phyloP scores from a whole-genome alignment of 129 eudicot species.

The Centaurea solstitialis region DNA sequence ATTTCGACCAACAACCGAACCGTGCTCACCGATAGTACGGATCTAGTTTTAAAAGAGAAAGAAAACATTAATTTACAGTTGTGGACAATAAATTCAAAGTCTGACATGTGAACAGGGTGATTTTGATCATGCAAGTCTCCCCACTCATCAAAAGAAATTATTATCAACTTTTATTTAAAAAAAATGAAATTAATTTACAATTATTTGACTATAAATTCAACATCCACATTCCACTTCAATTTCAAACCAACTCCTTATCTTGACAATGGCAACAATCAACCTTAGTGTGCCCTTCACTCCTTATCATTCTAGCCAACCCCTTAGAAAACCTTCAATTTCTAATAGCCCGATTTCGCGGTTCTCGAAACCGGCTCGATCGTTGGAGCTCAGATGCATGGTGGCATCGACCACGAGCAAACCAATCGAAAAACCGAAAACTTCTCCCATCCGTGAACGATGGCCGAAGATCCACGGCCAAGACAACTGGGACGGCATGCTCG shows the following conservation, averaged over 20 bases:
- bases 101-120: not conserved
- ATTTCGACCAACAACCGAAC: too few species aligned
- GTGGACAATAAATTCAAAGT: too few species aligned
- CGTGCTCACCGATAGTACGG: too few species aligned
- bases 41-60: too few species aligned
- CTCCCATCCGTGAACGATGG: conserved; percentile 15
- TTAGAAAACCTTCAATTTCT: not conserved
- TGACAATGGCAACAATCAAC: conserved; percentile 23
- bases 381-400: not conserved
- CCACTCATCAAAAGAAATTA: not conserved
- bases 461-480: conserved; percentile 35
- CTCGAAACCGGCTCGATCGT: not conserved
- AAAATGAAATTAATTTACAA: not conserved
- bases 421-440: not conserved
- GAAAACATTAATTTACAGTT: too few species aligned
- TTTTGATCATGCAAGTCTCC: not conserved
- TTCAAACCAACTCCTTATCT: not conserved
- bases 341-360: not conserved
- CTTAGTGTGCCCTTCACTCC: conserved; percentile 7
- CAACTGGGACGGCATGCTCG: conserved; percentile 50
- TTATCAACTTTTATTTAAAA: not conserved
- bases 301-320: not conserved
- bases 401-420: not conserved
- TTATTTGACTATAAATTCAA: not conserved
- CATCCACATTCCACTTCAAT: not conserved